These are phyloP conservation scores for Neoascochyta sp. DNA, from an alignment of 2,329 filamentous ascomycete genomes.

Conservation along the genomic window DNA sequence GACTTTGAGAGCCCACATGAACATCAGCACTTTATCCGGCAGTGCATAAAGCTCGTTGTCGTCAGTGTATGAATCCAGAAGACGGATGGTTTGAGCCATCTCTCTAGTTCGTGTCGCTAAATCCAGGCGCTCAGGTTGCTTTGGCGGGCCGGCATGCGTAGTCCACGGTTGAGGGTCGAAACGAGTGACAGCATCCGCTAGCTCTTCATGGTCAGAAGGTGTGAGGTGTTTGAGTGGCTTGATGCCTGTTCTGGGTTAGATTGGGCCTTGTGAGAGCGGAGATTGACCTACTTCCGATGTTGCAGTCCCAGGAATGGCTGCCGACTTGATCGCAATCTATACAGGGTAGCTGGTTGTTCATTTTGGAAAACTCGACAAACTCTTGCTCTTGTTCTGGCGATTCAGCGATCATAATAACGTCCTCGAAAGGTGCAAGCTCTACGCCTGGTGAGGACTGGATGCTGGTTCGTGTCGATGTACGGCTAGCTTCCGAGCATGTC, in stretches of 20 bases:
- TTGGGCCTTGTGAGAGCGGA: no score
- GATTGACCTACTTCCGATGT: conserved; percentile 19
- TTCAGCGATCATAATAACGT: no score
- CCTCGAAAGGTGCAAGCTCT: no score
- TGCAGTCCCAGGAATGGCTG: conserved; percentile 13
- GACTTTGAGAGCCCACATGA: conserved; percentile 20
- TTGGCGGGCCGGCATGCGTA: conserved; percentile 10
- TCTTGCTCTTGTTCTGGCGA: no score
- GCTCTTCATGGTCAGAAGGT: conserved; percentile 6
- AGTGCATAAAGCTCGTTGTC: conserved; percentile 13
- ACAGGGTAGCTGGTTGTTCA: conserved; percentile 21
- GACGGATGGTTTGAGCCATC: conserved; percentile 17
- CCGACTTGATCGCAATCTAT: conserved; percentile 22
- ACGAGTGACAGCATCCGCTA: conserved; percentile 10
- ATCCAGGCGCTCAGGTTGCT: conserved; percentile 8
- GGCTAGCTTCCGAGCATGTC: no score
- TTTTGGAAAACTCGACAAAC: no score
- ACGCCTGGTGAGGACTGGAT: no score
- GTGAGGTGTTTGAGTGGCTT: conserved; percentile 14
- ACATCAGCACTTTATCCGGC: conserved; percentile 11
- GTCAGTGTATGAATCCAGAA: conserved; percentile 14
- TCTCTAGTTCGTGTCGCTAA: conserved; percentile 2
- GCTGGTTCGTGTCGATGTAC: no score
- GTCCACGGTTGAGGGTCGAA: conserved; percentile 29
- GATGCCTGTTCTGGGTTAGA: no score